Percentiles rank a stretch among this genome's conserved stretches.
Conservation (phyloP, 116 monocot species). For the Phalaenopsis hybrid region DNA sequence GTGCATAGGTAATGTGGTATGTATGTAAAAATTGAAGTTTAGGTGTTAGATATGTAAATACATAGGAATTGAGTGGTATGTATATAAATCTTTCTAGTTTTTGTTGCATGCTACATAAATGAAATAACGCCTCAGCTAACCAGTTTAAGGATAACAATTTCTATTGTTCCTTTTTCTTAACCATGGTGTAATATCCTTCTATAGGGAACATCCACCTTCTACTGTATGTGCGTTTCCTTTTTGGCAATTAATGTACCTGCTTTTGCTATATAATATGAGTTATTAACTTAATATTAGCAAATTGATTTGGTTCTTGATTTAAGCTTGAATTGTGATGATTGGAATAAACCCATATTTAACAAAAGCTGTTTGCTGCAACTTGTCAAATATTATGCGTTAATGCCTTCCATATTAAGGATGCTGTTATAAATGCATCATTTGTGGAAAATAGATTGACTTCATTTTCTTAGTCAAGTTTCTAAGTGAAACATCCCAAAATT, state of each 20-base stretch:
- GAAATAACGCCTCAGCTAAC: background rate
- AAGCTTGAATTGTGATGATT: background rate
- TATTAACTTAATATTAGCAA: background rate
- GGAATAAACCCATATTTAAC: background rate
- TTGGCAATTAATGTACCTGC: background rate
- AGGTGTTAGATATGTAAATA: too few species aligned
- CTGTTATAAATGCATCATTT: background rate
- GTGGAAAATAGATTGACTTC: background rate
- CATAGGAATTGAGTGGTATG: too few species aligned
- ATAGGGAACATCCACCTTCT: background rate
- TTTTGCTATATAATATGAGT: background rate
- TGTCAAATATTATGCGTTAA: background rate
- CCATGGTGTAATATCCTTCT: background rate
- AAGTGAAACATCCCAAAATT: background rate
- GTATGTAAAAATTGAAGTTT: too few species aligned
- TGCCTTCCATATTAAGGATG: background rate
- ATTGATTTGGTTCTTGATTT: background rate
- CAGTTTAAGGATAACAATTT: background rate
- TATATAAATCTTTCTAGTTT: too few species aligned
- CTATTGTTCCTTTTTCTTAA: background rate
- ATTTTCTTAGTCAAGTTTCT: background rate
- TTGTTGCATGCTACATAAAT: background rate
- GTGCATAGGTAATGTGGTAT: too few species aligned
- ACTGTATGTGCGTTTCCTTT: background rate
- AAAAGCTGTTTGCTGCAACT: background rate